phyloP scores from a whole-genome alignment of 2,329 filamentous ascomycete species.

The Ceratocystis eucalypticola region DNA sequence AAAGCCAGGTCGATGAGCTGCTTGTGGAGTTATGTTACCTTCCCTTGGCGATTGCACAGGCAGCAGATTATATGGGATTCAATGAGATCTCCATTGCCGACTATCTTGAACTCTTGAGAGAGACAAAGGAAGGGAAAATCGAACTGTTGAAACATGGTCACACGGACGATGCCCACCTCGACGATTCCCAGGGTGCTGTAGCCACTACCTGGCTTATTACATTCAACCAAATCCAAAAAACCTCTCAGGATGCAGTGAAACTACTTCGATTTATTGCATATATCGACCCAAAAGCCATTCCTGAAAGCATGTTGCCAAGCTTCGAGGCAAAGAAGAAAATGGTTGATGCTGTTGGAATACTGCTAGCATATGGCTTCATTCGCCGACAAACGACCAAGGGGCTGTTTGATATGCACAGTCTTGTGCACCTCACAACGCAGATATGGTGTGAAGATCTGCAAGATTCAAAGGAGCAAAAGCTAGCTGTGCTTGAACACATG shows the following conservation, averaged over 20 bases:
- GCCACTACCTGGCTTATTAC: neutral
- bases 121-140: neutral
- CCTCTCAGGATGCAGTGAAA: neutral
- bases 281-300: neutral
- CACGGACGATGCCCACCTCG: neutral
- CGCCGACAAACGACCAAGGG: neutral
- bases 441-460: neutral
- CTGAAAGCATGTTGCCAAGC: neutral
- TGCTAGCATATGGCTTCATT: neutral
- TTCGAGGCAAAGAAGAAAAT: neutral
- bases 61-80: slow-evolving; percentile 18
- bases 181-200: neutral
- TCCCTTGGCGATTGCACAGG: slow-evolving; percentile 20
- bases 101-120: neutral
- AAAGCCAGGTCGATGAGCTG: neutral
- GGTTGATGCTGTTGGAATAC: neutral
- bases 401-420: neutral
- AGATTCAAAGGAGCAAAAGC: neutral
- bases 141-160: neutral
- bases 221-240: neutral
- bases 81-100: neutral
- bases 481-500: neutral
- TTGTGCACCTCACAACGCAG: neutral
- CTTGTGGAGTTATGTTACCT: slow-evolving; percentile 9
- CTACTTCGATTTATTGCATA: neutral